phyloP scores from a whole-genome alignment of 345 rosid genomes.

The Populus simonii region DNA sequence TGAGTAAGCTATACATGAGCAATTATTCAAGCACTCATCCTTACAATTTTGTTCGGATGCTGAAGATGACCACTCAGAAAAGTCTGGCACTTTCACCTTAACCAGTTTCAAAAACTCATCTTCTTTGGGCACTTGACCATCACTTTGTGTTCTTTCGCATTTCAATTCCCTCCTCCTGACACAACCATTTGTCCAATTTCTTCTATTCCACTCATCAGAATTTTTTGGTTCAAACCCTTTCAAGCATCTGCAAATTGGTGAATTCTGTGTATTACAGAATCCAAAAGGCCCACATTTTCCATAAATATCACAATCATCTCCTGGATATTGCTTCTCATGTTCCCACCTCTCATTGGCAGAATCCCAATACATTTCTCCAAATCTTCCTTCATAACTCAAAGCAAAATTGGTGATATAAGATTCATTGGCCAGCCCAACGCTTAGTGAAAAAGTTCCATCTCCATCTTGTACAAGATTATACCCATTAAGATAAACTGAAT shows the following conservation, averaged over 20 bases:
- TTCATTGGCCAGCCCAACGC: neutral
- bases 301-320: constrained; percentile 32
- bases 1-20: neutral
- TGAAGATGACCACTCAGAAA: constrained; percentile 16
- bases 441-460: constrained; percentile 20
- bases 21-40: neutral
- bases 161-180: neutral
- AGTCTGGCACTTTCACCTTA: constrained; percentile 40
- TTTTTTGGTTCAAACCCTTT: constrained; percentile 49
- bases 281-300: constrained; percentile 45
- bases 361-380: neutral
- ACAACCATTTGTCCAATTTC: too few relatives aligned
- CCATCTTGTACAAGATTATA: constrained; percentile 16
- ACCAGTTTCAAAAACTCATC: constrained; percentile 27
- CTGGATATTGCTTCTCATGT: constrained; percentile 13
- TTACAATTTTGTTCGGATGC: constrained; percentile 26
- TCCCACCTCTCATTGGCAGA: neutral
- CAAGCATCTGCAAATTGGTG: constrained; percentile 46
- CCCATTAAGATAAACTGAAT: constrained; percentile 33
- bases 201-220: too few relatives aligned
- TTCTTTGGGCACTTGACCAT: constrained; percentile 5
- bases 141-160: constrained; percentile 9
- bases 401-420: constrained; percentile 2
- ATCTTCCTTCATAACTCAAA: constrained; percentile 35
- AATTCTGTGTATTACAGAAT: constrained; percentile 7